These are phyloP conservation scores for Candida loeiensis DNA, from an alignment of 805 yeast genomes.

Conservation along the genomic window DNA sequence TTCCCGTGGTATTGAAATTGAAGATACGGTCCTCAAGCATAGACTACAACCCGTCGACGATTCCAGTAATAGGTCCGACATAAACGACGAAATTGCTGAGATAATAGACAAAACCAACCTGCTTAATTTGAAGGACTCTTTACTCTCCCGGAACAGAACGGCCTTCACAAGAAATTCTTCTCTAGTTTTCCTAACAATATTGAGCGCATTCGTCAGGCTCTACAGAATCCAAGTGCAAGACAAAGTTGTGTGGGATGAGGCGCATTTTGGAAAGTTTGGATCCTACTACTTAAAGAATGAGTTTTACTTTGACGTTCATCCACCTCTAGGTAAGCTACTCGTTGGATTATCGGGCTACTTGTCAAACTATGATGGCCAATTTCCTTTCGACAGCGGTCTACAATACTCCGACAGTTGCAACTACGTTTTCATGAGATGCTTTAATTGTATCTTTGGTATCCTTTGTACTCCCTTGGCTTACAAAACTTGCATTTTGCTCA, in stretches of 20 bases:
- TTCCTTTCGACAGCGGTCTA: slow-evolving; percentile 67
- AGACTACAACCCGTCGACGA: no score
- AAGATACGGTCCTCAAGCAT: no score
- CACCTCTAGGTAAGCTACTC: slow-evolving; percentile 80
- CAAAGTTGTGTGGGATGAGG: slow-evolving; percentile 84
- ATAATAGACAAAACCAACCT: slow-evolving; percentile 13
- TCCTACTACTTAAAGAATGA: slow-evolving; percentile 75
- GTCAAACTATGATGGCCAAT: slow-evolving; percentile 81
- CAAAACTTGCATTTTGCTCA: slow-evolving; percentile 34
- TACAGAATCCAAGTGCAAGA: slow-evolving; percentile 54
- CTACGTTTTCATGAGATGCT: slow-evolving; percentile 63
- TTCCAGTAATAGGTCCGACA: no score
- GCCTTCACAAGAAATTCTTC: slow-evolving; percentile 3
- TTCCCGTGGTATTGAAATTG: no score
- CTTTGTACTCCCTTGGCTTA: slow-evolving; percentile 69
- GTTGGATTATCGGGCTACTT: slow-evolving; percentile 74
- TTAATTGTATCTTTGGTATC: slow-evolving; percentile 67
- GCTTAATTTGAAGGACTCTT: slow-evolving; percentile 10
- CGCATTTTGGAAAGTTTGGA: slow-evolving; percentile 86
- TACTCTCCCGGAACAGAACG: neutral
- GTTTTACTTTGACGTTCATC: slow-evolving; percentile 84
- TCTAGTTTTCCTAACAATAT: slow-evolving; percentile 12
- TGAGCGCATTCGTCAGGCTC: slow-evolving; percentile 43
- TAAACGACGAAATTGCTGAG: neutral
- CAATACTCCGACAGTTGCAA: slow-evolving; percentile 59